Base-by-base conservation (phyloP, 106 monocot genomes). In the Dioscorea dumetorum region DNA sequence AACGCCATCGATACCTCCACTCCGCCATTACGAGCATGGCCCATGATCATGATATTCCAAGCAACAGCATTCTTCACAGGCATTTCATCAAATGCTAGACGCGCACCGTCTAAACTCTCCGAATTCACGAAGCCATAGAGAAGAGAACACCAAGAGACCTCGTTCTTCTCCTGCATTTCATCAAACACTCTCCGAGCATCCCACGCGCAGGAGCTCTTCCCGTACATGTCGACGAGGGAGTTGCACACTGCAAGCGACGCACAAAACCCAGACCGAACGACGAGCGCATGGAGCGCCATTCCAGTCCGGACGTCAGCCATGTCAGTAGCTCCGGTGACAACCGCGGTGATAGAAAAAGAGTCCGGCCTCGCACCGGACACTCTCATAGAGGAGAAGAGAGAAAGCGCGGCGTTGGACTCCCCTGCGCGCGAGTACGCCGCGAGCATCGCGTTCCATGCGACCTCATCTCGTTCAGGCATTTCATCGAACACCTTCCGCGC, bases 41-140 rank as follows among this genome's bases (percentile, higher is more conserved):
- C 94, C 60, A 51, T 54, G 12, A 95, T 81, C 81, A 95, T 31
- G 1, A 82, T 73, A 54, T 91, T 95, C 88, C 94, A 95, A 8
- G 85, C 72, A 6, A 79, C 34, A 4, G 49, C 13, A 17, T 70
- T 83, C 49, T 64, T 71, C 1, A 7, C 9, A 0, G 85, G 85
- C 80, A 91, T 90, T 70, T 76, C 59, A 35, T 70, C 66, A 16
- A 94, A 90, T 33, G 79, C 13, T 12, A 52, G 6, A 7, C 24
- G 60, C 4, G 87, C 94, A 22, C 54, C 14, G 0, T 5, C 20
- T 2, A 83, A 41, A n/a, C 50, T 31, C 4, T 67, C 83, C 0
- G 72, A 62, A 9, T 49, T 70, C 4, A 76, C 63, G 31, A 77
- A 85, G 2, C 70, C 74, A 70, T 81, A 67, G 17, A 93, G 79